Evolutionary conservation across 768 basidiomycete species (phyloP), one percentile per base, ranked within the genome.

Genomic region (Multifurca ochricompacta): DNA sequence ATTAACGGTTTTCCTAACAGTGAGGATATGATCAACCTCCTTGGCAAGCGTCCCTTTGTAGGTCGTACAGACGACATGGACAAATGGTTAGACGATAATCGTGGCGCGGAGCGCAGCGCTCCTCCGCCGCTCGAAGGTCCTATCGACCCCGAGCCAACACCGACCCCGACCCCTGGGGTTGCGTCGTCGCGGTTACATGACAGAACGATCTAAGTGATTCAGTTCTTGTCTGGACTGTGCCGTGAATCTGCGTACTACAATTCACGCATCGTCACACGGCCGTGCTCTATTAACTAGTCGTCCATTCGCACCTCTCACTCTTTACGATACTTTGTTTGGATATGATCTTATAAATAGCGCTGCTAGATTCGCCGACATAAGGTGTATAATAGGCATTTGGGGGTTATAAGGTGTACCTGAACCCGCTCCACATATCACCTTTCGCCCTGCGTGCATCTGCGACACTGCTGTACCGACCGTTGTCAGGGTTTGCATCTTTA

Each of bases 1-100:
- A 23, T 32, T 49, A 47, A 28, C 43, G 34, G 34, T 41, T 39
- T 13, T 31, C 28, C 21, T 46, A 47, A n/a, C 62, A 91, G 90
- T 47, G 88, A 90, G 77, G 87, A 91, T 65, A 93, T 92, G 90
- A 87, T 89, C 57, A 64, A 74, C 36, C 75, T 91, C 16, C 77
- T 92, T 36, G 90, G 91, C 46, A 87, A 85, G 65, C 81, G 90
- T 47, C 89, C 90, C 23, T 92, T 92, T 63, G 70, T 66, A n/a
- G 81, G 80, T 59, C 78, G 80, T 54, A 74, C 80, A 23, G 92
- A 95, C 66, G 91, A 95, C 61, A 96, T 97, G 94, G 93, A 96
- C 72, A 89, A 87, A 67, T 95, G 92, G 87, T 77, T 95, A n/a
- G 91, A 95, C 64, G 80, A 86, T 65, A 80, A 91, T 66, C 77